phyloP scores from a whole-genome alignment of 2,329 filamentous ascomycete species.

The Diplodia scrobiculata region DNA sequence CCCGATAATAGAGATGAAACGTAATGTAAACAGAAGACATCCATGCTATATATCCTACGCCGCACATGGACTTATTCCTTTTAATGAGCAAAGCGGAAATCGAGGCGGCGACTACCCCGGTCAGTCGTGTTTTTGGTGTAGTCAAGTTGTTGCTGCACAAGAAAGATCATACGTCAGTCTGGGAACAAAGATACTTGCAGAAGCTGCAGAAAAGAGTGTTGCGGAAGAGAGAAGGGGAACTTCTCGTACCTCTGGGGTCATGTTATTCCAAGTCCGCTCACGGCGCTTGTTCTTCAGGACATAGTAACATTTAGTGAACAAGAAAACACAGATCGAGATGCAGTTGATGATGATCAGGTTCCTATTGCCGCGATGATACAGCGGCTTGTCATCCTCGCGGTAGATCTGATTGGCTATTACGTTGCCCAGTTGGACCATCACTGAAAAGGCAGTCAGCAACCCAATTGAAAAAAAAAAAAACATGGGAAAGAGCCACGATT shows the following conservation, averaged over 20 bases:
- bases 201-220: background rate
- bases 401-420: conserved; percentile 55
- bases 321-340: conserved; percentile 41
- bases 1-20: background rate
- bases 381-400: conserved; percentile 51
- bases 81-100: conserved; percentile 40
- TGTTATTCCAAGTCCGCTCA: conserved; percentile 37
- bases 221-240: too few relatives aligned
- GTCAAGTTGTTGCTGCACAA: conserved; percentile 36
- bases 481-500: background rate
- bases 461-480: too few relatives aligned
- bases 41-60: background rate
- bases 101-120: conserved; percentile 38
- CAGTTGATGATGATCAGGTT: conserved; percentile 41
- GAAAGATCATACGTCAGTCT: background rate
- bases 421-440: conserved; percentile 53
- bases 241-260: conserved; percentile 32
- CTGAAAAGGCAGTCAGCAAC: conserved; percentile 30
- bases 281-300: conserved; percentile 46
- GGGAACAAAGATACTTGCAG: background rate
- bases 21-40: background rate
- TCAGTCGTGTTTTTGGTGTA: conserved; percentile 39
- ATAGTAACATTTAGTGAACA: conserved; percentile 47
- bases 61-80: background rate
- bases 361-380: conserved; percentile 49